These are phyloP conservation scores for Pichia exigua DNA, from an alignment of 805 yeast genomes.

Conservation along the genomic window DNA sequence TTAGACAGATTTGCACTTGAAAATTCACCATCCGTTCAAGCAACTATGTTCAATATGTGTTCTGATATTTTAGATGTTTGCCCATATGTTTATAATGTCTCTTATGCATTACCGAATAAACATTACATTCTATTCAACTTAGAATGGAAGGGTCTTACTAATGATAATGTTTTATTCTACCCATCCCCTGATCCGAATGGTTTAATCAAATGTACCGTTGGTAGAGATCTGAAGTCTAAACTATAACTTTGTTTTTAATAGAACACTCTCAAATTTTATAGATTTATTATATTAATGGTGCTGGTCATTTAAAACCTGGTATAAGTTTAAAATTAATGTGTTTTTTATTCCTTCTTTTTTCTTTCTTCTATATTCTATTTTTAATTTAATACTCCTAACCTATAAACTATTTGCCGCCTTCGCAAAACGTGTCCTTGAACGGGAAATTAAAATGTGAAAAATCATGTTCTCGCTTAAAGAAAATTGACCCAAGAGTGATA, in stretches of 20 bases:
- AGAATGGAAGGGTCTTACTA: conserved; percentile 74
- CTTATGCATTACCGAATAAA: conserved; percentile 81
- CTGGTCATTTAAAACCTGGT: conserved; percentile 11
- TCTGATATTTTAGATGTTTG: conserved; percentile 56
- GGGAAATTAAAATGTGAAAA: not conserved
- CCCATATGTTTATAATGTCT: conserved; percentile 52
- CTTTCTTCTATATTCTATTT: not conserved
- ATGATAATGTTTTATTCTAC: conserved; percentile 77
- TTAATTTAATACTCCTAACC: not conserved
- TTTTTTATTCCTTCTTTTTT: not conserved
- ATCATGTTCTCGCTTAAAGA: not conserved
- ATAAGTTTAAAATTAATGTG: not conserved
- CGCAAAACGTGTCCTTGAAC: not conserved
- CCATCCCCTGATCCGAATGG: conserved; percentile 94
- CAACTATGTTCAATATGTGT: conserved; percentile 93
- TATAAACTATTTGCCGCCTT: not conserved
- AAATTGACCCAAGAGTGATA: not conserved
- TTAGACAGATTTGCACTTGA: conserved; percentile 75
- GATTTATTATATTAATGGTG: conserved; percentile 4
- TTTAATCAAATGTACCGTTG: conserved; percentile 79
- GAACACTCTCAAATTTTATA: not conserved
- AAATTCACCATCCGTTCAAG: conserved; percentile 91
- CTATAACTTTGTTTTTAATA: conserved; percentile 26
- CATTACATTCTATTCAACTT: conserved; percentile 80
- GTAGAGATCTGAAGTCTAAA: conserved; percentile 55